phyloP scores from a whole-genome alignment of 495 filamentous ascomycete genomes.

The Aspergillus nanangensis region DNA sequence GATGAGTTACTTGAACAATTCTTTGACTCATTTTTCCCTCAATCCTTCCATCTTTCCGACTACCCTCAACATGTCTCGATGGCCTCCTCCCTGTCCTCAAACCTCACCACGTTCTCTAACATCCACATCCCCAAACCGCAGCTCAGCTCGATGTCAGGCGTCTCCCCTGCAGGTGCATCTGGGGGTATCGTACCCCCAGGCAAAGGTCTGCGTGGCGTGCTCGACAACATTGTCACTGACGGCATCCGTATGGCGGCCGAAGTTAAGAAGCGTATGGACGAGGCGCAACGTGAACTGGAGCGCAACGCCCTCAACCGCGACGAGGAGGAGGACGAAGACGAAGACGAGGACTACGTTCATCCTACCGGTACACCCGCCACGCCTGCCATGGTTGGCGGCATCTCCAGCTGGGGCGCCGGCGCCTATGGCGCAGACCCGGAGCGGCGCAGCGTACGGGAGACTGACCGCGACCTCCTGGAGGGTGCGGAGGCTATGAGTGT shows the following conservation, averaged over 20 bases:
- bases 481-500: slow-evolving; percentile 20
- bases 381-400: slow-evolving; percentile 36
- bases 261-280: slow-evolving; percentile 87
- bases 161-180: slow-evolving; percentile 39
- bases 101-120: slow-evolving; percentile 76
- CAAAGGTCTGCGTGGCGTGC: slow-evolving; percentile 81
- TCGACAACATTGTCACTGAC: slow-evolving; percentile 96
- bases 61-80: slow-evolving; percentile 34
- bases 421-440: slow-evolving; percentile 51
- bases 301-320: slow-evolving; percentile 67
- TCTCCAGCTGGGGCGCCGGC: slow-evolving; percentile 42
- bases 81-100: slow-evolving; percentile 64
- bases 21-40: slow-evolving; percentile 78
- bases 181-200: slow-evolving; percentile 55
- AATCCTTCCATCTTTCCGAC: slow-evolving; percentile 64
- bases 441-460: slow-evolving; percentile 32
- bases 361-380: slow-evolving; percentile 14
- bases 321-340: slow-evolving; percentile 72
- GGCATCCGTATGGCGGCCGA: slow-evolving; percentile 93
- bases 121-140: slow-evolving; percentile 47
- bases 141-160: slow-evolving; percentile 29
- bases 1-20: slow-evolving; percentile 95
- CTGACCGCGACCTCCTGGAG: slow-evolving; percentile 19
- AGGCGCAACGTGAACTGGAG: slow-evolving; percentile 80
- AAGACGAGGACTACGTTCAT: slow-evolving; percentile 30